Conservation (phyloP, 228 moss, liverwort and hornwort genomes). For the Sphagnum fallax region DNA sequence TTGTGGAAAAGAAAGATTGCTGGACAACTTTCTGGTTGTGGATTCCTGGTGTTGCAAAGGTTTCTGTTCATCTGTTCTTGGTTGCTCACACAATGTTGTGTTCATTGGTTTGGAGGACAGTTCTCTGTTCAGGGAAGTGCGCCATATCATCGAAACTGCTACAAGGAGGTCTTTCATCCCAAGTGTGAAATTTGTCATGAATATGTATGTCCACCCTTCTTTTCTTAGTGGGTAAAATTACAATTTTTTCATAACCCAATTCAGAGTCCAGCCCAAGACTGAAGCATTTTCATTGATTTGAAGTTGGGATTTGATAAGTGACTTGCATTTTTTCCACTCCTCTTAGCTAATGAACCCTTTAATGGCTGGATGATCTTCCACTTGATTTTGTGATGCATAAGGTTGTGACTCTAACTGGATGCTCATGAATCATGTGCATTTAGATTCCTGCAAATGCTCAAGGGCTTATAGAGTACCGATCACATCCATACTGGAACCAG, state of each 20-base stretch:
- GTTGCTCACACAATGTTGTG: not conserved
- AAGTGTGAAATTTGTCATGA: conserved; percentile 90
- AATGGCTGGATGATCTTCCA: too few species aligned
- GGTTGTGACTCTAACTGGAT: too few species aligned
- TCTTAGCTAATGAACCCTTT: too few species aligned
- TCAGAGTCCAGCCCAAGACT: too few species aligned
- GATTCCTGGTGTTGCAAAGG: too few species aligned
- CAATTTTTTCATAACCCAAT: too few species aligned
- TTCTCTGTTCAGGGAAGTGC: conserved; percentile 87
- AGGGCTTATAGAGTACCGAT: conserved; percentile 86
- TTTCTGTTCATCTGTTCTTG: not conserved
- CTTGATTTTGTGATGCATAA: too few species aligned
- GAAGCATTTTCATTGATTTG: too few species aligned
- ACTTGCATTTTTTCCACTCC: too few species aligned
- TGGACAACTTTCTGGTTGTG: too few species aligned
- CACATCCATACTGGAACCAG: conserved; percentile 96
- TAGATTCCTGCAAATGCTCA: conserved; percentile 88
- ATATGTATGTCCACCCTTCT: conserved; percentile 51
- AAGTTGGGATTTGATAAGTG: too few species aligned
- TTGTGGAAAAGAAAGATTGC: too few species aligned
- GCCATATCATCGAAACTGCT: conserved; percentile 84
- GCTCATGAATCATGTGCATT: not conserved
- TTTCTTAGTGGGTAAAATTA: not conserved
- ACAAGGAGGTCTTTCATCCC: conserved; percentile 98
- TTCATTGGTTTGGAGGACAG: conserved; percentile 17